Percentiles rank a stretch among this genome's conserved stretches.
phyloP scores from a whole-genome alignment of 768 basidiomycete genomes.

The Kwoniella europaea region DNA sequence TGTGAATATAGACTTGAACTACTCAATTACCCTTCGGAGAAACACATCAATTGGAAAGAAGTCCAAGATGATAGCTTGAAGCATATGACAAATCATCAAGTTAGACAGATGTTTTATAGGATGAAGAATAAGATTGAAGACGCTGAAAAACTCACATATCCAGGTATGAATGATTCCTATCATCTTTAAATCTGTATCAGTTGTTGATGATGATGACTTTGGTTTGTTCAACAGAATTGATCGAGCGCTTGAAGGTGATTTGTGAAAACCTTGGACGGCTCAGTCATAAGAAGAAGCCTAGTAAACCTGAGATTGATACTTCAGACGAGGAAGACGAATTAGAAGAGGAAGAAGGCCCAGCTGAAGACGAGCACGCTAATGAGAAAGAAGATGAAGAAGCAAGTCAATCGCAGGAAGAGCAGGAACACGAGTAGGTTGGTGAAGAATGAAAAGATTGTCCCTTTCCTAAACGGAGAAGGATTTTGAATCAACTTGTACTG shows the following conservation, averaged over 20 bases:
- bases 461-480: background rate
- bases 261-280: background rate
- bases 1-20: background rate
- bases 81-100: slow-evolving; percentile 8
- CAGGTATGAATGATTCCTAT: background rate
- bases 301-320: slow-evolving; percentile 6
- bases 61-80: background rate
- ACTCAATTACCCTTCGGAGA: slow-evolving; percentile 15
- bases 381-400: background rate
- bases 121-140: slow-evolving; percentile 3
- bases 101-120: slow-evolving; percentile 7
- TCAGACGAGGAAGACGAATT: slow-evolving; percentile 8
- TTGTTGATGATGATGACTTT: too few species aligned
- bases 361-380: background rate
- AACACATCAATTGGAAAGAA: slow-evolving; percentile 18
- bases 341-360: background rate
- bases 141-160: background rate
- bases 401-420: background rate
- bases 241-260: background rate
- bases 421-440: background rate
- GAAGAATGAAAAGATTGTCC: too few species aligned
- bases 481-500: background rate
- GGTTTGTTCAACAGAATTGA: background rate
- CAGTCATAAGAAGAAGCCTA: background rate
- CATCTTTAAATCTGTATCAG: too few species aligned